Conservation (phyloP, 768 basidiomycete genomes). For the button mushroom (Agaricus bisporus) region DNA sequence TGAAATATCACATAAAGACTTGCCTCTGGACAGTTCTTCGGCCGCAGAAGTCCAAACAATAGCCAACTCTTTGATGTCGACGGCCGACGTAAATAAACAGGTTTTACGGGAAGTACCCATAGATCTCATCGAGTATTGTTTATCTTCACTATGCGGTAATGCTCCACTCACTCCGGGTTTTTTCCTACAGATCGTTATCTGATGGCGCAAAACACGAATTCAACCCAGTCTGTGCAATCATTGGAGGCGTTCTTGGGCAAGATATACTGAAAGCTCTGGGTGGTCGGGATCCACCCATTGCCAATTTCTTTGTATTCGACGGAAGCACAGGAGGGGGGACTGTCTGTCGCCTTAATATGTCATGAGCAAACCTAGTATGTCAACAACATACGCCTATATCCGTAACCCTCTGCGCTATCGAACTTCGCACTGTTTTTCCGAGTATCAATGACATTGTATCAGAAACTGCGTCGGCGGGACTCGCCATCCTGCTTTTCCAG, state of each 20-base stretch:
- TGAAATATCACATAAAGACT: constrained; percentile 46
- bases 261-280: constrained; percentile 90
- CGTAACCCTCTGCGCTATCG: not conserved
- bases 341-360: constrained; percentile 51
- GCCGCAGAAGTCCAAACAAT: constrained; percentile 56
- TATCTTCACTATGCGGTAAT: not conserved
- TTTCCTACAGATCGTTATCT: constrained; percentile 48
- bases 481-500: not conserved
- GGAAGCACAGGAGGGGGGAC: constrained; percentile 74
- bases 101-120: constrained; percentile 50
- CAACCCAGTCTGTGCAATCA: constrained; percentile 88
- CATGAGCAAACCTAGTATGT: constrained; percentile 18
- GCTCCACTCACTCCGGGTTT: constrained; percentile 5
- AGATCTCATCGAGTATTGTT: constrained; percentile 58
- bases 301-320: constrained; percentile 89
- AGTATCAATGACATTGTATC: not conserved
- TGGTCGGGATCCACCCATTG: constrained; percentile 87
- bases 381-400: not conserved
- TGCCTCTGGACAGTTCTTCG: constrained; percentile 44
- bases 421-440: constrained; percentile 1
- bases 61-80: constrained; percentile 52
- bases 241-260: constrained; percentile 92
- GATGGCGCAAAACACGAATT: constrained; percentile 78
- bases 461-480: not conserved
- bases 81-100: constrained; percentile 67